phyloP scores from a whole-genome alignment of 2,329 filamentous ascomycete genomes.

The Cladophialophora exuberans region DNA sequence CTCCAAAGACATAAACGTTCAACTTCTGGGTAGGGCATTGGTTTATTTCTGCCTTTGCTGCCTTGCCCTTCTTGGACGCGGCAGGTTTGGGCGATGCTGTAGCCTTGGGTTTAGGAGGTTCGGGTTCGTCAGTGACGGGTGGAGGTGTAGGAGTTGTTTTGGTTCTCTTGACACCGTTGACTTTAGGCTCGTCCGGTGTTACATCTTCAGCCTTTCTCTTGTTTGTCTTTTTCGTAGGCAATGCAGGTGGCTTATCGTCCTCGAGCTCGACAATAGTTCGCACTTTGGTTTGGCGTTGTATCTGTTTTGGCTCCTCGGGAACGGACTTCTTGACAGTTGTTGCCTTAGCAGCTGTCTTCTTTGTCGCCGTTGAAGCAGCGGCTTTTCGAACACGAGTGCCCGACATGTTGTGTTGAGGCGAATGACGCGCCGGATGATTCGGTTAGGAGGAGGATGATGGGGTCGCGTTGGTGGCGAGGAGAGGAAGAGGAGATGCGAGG shows the following conservation, averaged over 20 bases:
- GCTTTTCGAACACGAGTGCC: conserved; percentile 25
- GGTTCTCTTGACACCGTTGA: conserved; percentile 25
- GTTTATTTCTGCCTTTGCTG: conserved; percentile 58
- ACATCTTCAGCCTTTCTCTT: conserved; percentile 34
- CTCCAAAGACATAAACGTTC: conserved; percentile 78
- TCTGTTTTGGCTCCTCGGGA: conserved; percentile 1
- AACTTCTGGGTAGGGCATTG: conserved; percentile 62
- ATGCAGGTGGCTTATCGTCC: too few species aligned
- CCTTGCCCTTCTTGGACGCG: conserved; percentile 19
- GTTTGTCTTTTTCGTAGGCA: conserved; percentile 17
- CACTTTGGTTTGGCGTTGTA: not conserved
- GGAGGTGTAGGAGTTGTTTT: conserved; percentile 6
- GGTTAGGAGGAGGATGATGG: conserved; percentile 4
- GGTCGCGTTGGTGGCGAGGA: not conserved
- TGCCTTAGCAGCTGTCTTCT: conserved; percentile 16
- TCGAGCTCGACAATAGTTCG: too few species aligned
- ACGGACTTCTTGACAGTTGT: conserved; percentile 18
- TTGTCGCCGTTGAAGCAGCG: conserved; percentile 15
- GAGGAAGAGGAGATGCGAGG: not conserved
- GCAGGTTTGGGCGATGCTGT: conserved; percentile 16
- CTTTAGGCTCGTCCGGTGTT: conserved; percentile 19
- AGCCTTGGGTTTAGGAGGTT: conserved; percentile 6
- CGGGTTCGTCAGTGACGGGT: not conserved
- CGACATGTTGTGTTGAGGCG: conserved; percentile 13
- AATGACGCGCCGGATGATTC: conserved; percentile 8